Conservation (phyloP, 2,329 filamentous ascomycete species). For the Colletotrichum sp. region DNA sequence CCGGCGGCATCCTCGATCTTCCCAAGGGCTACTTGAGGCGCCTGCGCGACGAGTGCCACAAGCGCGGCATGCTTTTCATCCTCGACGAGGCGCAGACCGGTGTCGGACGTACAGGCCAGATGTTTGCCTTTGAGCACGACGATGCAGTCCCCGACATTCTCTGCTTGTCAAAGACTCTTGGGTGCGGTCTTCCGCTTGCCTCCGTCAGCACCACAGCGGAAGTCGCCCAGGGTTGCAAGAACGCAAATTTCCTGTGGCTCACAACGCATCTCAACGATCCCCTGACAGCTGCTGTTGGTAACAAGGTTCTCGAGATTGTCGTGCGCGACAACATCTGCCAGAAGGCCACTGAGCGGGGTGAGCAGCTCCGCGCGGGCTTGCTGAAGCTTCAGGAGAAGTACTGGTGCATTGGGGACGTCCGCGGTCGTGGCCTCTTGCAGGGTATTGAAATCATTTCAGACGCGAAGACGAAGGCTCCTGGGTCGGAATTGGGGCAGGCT, state of each 20-base stretch:
- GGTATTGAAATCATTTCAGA: conserved; percentile 56
- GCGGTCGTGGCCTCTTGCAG: conserved; percentile 54
- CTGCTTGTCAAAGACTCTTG: conserved; percentile 58
- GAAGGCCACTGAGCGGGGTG: conserved; percentile 44
- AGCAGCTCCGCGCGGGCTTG: conserved; percentile 47
- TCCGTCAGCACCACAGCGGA: conserved; percentile 52
- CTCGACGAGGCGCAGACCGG: conserved; percentile 67
- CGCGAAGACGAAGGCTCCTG: conserved; percentile 44
- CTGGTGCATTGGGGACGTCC: conserved; percentile 57
- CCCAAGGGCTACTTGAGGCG: conserved; percentile 60
- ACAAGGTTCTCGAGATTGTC: conserved; percentile 61
- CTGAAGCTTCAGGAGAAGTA: conserved; percentile 50
- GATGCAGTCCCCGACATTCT: conserved; percentile 54
- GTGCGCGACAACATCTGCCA: conserved; percentile 49
- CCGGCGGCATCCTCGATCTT: conserved; percentile 60
- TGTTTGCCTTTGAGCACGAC: conserved; percentile 64
- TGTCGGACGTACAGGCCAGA: conserved; percentile 58
- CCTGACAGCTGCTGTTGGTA: conserved; percentile 55
- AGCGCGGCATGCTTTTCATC: conserved; percentile 61
- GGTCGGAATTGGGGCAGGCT: conserved; percentile 44
- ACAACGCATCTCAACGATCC: conserved; percentile 63
- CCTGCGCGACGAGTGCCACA: conserved; percentile 56
- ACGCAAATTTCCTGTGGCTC: conserved; percentile 51
- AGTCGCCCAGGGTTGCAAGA: conserved; percentile 49
- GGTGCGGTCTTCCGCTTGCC: conserved; percentile 55